phyloP scores from a whole-genome alignment of 2,329 filamentous ascomycete species.

The Pseudogymnoascus sp. region DNA sequence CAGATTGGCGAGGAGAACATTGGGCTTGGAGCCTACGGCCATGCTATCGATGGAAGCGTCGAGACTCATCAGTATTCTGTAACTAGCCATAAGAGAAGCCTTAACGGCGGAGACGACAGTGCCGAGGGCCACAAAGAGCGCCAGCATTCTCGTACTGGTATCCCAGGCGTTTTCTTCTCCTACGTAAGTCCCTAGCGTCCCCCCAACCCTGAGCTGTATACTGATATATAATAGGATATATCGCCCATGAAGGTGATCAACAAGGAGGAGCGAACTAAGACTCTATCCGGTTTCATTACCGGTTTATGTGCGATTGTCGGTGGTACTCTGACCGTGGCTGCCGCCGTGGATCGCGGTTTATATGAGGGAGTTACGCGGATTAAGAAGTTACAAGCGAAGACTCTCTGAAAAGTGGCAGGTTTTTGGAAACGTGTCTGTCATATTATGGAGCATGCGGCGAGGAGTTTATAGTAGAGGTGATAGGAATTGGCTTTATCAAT shows the following conservation, averaged over 20 bases:
- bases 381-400: constrained; percentile 74
- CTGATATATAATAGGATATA: constrained; percentile 61
- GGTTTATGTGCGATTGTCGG: constrained; percentile 92
- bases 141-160: constrained; percentile 80
- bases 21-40: constrained; percentile 62
- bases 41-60: constrained; percentile 66
- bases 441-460: constrained; percentile 5
- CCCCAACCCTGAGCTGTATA: not conserved
- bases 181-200: constrained; percentile 59
- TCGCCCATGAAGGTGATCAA: constrained; percentile 99
- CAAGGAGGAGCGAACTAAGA: constrained; percentile 81
- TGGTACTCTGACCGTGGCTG: constrained; percentile 90
- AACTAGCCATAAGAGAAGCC: constrained; percentile 87
- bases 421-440: constrained; percentile 5
- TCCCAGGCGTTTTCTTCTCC: constrained; percentile 96
- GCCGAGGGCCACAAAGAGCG: constrained; percentile 88
- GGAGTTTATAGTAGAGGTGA: constrained; percentile 8
- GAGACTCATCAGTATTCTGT: constrained; percentile 99
- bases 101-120: constrained; percentile 74
- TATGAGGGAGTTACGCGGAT: constrained; percentile 82
- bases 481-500: not conserved
- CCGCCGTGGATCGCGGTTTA: constrained; percentile 80
- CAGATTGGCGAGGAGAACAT: constrained; percentile 43
- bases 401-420: constrained; percentile 34
- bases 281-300: constrained; percentile 84